phyloP scores from a whole-genome alignment of 2,329 filamentous ascomycete genomes.

The Aplosporella prunicola region DNA sequence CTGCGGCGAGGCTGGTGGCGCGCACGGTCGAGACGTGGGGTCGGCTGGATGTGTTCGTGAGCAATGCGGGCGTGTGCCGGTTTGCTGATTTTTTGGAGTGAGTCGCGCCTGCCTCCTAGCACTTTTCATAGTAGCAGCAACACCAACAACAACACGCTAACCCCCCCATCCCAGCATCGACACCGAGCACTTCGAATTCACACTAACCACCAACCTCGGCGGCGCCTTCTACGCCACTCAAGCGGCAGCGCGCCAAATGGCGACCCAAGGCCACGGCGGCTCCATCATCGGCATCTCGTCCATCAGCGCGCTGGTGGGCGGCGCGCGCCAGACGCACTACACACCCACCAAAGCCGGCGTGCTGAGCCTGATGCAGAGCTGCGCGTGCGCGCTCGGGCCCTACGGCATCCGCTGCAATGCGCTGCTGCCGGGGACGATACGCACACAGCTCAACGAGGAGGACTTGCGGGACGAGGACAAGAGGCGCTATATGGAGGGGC shows the following conservation, averaged over 20 bases:
- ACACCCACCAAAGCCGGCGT: constrained; percentile 83
- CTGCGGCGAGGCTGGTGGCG: constrained; percentile 57
- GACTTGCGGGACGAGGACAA: constrained; percentile 67
- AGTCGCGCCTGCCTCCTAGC: not conserved
- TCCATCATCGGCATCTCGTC: constrained; percentile 70
- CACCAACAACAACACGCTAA: no score
- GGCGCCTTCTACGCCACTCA: constrained; percentile 85
- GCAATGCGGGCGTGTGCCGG: constrained; percentile 79
- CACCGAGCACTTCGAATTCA: constrained; percentile 59
- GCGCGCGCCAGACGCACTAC: constrained; percentile 72
- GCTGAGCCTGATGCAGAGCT: constrained; percentile 71
- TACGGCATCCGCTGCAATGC: constrained; percentile 76
- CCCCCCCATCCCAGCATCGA: constrained; percentile 43
- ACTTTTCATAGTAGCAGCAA: not conserved
- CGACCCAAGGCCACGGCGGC: constrained; percentile 54
- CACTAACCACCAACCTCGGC: constrained; percentile 70
- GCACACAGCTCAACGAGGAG: constrained; percentile 75
- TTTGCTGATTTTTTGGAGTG: constrained; percentile 78
- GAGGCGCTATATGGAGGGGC: constrained; percentile 66
- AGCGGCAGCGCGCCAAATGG: constrained; percentile 78
- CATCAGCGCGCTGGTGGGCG: constrained; percentile 68
- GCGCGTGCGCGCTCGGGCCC: constrained; percentile 66
- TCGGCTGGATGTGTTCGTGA: constrained; percentile 60
- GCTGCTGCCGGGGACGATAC: constrained; percentile 70
- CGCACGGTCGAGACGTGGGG: constrained; percentile 54